These are phyloP conservation scores for Schizonepeta tenuifolia DNA, from an alignment of 257 asterid genomes.

Conservation along the genomic window DNA sequence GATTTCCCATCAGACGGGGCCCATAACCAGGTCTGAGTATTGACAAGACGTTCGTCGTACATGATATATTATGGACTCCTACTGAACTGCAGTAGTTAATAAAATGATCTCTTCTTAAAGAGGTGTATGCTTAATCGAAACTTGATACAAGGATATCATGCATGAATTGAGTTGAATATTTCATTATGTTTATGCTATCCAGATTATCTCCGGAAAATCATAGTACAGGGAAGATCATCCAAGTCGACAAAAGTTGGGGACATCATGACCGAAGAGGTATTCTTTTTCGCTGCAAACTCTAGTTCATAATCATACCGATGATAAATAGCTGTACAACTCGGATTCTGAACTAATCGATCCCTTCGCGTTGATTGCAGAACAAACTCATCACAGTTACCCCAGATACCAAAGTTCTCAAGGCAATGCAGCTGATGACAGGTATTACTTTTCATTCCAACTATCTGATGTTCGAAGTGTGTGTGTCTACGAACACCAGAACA, in stretches of 20 bases:
- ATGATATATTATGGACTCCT: background rate
- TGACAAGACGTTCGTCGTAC: background rate
- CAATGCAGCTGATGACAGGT: conserved; percentile 99
- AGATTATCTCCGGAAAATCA: conserved; percentile 97
- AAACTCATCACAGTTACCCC: conserved; percentile 89
- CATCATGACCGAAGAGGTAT: conserved; percentile 99
- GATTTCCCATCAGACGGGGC: too few relatives aligned
- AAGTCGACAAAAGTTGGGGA: conserved; percentile 96
- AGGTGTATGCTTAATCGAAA: too few relatives aligned
- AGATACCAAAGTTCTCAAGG: conserved; percentile 83
- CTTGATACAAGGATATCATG: background rate
- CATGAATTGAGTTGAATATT: background rate
- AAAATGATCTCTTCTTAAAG: background rate
- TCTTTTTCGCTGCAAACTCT: background rate
- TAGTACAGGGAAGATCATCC: conserved; percentile 95
- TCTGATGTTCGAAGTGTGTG: too few relatives aligned
- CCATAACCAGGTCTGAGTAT: too few relatives aligned
- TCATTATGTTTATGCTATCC: conserved; percentile 26
- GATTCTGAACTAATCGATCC: conserved; percentile 20
- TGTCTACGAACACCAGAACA: background rate
- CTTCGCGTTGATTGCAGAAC: conserved; percentile 60
- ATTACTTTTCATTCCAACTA: conserved; percentile 12
- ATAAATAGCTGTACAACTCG: background rate
- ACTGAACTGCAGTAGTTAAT: too few relatives aligned
- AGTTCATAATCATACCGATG: background rate